These are phyloP conservation scores for Candida smagusa DNA, from an alignment of 1,139 yeast species.

Conservation along the genomic window DNA sequence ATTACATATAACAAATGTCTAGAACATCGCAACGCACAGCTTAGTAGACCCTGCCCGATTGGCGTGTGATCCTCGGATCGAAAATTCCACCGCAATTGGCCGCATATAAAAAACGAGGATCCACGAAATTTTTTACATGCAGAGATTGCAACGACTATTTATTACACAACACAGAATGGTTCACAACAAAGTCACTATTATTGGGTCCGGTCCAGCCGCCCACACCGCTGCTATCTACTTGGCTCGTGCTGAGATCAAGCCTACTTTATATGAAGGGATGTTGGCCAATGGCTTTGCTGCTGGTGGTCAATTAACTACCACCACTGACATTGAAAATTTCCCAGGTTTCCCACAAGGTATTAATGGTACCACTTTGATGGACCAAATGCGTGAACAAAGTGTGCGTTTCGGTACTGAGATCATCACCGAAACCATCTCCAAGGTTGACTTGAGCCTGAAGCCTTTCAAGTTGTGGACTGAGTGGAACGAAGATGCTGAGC, in stretches of 20 bases:
- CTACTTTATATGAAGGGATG: slow-evolving; percentile 92
- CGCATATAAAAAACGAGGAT: too few species aligned
- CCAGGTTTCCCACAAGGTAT: slow-evolving; percentile 98
- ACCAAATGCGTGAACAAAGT: slow-evolving; percentile 87
- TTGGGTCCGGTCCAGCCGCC: slow-evolving; percentile 99
- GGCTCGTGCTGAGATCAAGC: slow-evolving; percentile 94
- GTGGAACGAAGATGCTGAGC: slow-evolving; percentile 83
- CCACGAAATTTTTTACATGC: too few species aligned
- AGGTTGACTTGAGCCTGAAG: slow-evolving; percentile 77
- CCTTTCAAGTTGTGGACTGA: slow-evolving; percentile 98
- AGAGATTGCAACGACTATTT: slow-evolving; percentile 3
- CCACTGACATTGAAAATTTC: slow-evolving; percentile 95
- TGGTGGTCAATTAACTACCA: slow-evolving; percentile 97
- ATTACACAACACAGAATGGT: slow-evolving; percentile 49
- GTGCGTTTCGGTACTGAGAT: slow-evolving; percentile 86
- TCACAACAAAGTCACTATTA: slow-evolving; percentile 85
- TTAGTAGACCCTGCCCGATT: too few species aligned
- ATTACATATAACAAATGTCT: not conserved
- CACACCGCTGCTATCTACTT: slow-evolving; percentile 98
- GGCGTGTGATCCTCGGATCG: too few species aligned
- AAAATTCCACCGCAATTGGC: too few species aligned
- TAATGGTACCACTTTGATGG: slow-evolving; percentile 85
- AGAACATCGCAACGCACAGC: not conserved
- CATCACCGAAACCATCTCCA: slow-evolving; percentile 90
- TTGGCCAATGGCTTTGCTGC: slow-evolving; percentile 98